These are phyloP conservation scores for Aspergillus sclerotialis DNA, from an alignment of 2,329 filamentous ascomycete species.

Conservation along the genomic window DNA sequence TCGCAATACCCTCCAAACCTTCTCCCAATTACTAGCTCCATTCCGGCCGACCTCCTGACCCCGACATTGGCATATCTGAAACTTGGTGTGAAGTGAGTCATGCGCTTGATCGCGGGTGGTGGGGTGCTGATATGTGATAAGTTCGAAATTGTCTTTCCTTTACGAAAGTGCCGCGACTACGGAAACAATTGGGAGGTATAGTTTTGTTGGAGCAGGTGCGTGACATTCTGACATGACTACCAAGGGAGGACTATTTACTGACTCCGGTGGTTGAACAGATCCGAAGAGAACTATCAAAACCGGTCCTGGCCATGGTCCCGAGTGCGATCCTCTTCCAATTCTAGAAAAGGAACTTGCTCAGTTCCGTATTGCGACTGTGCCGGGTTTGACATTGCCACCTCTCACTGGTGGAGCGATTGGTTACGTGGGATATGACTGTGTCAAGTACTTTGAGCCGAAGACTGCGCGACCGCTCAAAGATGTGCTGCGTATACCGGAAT, in stretches of 20 bases:
- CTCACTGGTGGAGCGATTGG: conserved; percentile 89
- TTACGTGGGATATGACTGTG: conserved; percentile 96
- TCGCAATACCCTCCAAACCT: conserved; percentile 63
- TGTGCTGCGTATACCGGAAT: conserved; percentile 81
- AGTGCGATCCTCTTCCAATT: conserved; percentile 72
- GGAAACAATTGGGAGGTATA: conserved; percentile 89
- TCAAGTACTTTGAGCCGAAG: conserved; percentile 95
- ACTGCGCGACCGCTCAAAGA: conserved; percentile 87
- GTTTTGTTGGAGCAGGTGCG: conserved; percentile 77
- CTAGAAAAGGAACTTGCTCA: conserved; percentile 75
- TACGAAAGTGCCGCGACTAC: conserved; percentile 91
- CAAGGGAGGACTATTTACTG: conserved; percentile 5
- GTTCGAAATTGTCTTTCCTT: conserved; percentile 77
- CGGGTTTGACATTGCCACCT: conserved; percentile 73
- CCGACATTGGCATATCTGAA: conserved; percentile 95
- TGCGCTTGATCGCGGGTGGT: conserved; percentile 1
- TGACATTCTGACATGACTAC: conserved; percentile 5
- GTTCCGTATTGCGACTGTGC: conserved; percentile 74
- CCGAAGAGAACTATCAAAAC: conserved; percentile 75
- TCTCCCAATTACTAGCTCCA: conserved; percentile 74
- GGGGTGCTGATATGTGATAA: conserved; percentile 10
- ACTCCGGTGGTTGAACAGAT: conserved; percentile 31
- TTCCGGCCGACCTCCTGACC: conserved; percentile 87
- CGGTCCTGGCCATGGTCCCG: conserved; percentile 77
- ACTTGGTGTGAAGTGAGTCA: conserved; percentile 63